Evolutionary conservation across 2,329 filamentous ascomycete genomes (phyloP).

Genomic region (Dactylellina drechsleri): DNA sequence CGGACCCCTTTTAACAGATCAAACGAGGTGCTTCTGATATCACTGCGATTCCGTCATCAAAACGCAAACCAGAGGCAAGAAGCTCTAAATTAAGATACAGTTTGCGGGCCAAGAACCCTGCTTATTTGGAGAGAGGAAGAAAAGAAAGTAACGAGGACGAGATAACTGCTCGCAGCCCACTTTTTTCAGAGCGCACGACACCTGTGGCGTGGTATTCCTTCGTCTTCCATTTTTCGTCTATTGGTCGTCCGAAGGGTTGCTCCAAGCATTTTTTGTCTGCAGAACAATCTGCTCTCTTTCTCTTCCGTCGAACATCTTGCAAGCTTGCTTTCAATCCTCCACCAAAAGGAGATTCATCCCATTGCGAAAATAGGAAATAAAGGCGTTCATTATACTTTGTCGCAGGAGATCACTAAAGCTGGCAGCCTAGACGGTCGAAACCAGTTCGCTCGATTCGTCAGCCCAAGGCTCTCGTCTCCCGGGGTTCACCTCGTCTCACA

Average conservation of each 20-base stretch:
- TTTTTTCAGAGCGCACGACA: conserved; percentile 46
- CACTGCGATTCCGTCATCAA: conserved; percentile 52
- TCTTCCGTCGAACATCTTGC: neutral
- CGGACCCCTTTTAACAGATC: conserved; percentile 46
- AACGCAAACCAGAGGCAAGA: conserved; percentile 32
- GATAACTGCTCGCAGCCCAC: conserved; percentile 20
- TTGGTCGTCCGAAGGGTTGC: conserved; percentile 32
- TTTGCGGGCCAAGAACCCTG: conserved; percentile 16
- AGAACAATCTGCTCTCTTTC: conserved; percentile 11
- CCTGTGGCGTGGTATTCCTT: conserved; percentile 42
- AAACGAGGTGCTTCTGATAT: conserved; percentile 44
- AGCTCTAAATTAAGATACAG: conserved; percentile 54
- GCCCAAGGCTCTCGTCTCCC: conserved; percentile 54
- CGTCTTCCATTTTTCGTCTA: conserved; percentile 21
- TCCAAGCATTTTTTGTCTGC: conserved; percentile 23
- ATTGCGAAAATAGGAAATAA: conserved; percentile 39
- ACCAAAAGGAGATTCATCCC: conserved; percentile 27
- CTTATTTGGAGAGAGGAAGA: conserved; percentile 14
- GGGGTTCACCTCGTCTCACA: conserved; percentile 55
- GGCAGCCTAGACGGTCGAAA: conserved; percentile 49
- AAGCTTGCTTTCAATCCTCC: conserved; percentile 19
- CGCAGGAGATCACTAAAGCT: conserved; percentile 28
- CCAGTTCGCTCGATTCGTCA: conserved; percentile 49
- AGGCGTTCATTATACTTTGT: conserved; percentile 12
- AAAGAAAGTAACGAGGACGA: neutral